phyloP scores from a whole-genome alignment of 768 basidiomycete species.

The Hirschioporus abietinus region DNA sequence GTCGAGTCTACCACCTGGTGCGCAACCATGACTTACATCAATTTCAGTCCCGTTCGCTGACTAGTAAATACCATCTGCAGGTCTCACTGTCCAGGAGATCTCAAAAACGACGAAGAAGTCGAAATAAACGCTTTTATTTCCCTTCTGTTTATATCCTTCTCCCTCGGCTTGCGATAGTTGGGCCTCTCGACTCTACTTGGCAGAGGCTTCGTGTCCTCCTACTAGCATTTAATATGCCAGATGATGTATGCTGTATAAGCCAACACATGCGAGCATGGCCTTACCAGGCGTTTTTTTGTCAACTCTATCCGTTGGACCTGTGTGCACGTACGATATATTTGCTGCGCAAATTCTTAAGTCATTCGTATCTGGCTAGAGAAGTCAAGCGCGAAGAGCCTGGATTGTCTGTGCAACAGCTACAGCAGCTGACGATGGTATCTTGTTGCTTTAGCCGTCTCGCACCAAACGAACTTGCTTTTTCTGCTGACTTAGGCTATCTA shows the following conservation, averaged over 20 bases:
- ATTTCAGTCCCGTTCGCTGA: not conserved
- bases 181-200: not conserved
- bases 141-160: not conserved
- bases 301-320: not conserved
- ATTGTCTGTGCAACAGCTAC: too few relatives aligned
- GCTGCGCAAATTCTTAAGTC: too few relatives aligned
- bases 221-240: not conserved
- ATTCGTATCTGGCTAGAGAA: too few relatives aligned
- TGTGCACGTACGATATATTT: not conserved
- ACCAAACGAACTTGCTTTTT: too few relatives aligned
- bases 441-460: too few relatives aligned
- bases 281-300: not conserved
- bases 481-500: too few relatives aligned
- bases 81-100: constrained; percentile 68
- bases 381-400: too few relatives aligned
- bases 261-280: not conserved
- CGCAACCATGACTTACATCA: constrained; percentile 20
- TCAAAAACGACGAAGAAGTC: constrained; percentile 60
- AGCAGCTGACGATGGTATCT: too few relatives aligned
- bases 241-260: not conserved
- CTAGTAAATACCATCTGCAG: constrained; percentile 31
- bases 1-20: constrained; percentile 93
- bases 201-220: not conserved
- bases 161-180: not conserved
- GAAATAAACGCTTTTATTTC: constrained; percentile 43